Conservation (phyloP, 306 rosid species). For the Cicer yamashitae region DNA sequence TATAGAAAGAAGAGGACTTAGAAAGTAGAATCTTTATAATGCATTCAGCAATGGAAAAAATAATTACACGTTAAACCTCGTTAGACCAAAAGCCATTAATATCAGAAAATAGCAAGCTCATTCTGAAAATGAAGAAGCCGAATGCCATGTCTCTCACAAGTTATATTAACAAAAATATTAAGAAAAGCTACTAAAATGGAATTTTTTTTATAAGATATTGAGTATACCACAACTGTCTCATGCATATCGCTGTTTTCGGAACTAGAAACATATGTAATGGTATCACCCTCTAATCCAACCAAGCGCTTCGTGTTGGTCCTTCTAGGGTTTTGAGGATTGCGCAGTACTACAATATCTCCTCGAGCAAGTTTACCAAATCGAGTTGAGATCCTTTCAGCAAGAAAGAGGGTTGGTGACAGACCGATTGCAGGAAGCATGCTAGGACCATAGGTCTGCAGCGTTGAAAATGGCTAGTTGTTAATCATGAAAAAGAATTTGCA, state of each 20-base stretch:
- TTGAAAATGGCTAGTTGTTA: constrained; percentile 15
- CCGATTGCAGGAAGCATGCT: constrained; percentile 83
- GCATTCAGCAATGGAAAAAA: constrained; percentile 1
- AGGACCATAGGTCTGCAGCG: constrained; percentile 72
- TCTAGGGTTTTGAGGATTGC: constrained; percentile 60
- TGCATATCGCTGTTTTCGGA: constrained; percentile 54
- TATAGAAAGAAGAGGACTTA: constrained; percentile 38
- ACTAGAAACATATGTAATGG: constrained; percentile 57
- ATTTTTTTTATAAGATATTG: background rate
- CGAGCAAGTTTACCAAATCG: constrained; percentile 54
- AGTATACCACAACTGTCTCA: constrained; percentile 69
- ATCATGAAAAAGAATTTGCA: constrained; percentile 5
- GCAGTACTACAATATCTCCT: constrained; percentile 68
- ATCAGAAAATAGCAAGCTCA: background rate
- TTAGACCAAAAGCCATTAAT: background rate
- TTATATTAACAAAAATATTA: background rate
- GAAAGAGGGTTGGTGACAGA: constrained; percentile 25
- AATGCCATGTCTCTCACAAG: constrained; percentile 15
- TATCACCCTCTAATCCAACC: constrained; percentile 79
- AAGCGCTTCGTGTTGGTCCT: constrained; percentile 59
- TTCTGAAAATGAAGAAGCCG: constrained; percentile 20
- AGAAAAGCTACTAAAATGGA: background rate
- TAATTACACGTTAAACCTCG: background rate
- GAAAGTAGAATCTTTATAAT: constrained; percentile 27
- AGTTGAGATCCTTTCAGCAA: constrained; percentile 63